A percentile compares a stretch with the other conserved stretches of the same genome.
Conservation (phyloP, 306 rosid species). For the Amphicarpaea edgeworthii region DNA sequence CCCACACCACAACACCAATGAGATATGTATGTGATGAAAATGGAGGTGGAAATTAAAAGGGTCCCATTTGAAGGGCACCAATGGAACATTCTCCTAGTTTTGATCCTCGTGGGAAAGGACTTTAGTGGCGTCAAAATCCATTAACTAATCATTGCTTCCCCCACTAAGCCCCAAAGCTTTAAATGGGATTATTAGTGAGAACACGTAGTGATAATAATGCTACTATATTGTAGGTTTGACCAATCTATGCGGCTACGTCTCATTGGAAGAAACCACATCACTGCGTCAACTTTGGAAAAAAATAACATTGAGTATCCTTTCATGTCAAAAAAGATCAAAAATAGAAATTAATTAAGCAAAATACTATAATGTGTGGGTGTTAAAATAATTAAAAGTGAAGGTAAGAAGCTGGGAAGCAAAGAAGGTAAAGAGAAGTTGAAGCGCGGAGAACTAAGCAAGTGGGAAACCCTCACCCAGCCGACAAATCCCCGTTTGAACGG, state of each 20-base stretch:
- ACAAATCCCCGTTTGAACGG: constrained; percentile 64
- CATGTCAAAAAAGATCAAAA: background rate
- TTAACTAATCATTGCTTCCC: constrained; percentile 70
- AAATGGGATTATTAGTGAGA: constrained; percentile 40
- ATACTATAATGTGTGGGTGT: background rate
- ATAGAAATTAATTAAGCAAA: background rate
- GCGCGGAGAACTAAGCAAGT: background rate
- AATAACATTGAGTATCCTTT: constrained; percentile 16
- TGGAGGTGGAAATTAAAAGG: constrained; percentile 26
- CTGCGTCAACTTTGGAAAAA: constrained; percentile 37
- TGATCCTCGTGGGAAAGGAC: constrained; percentile 51
- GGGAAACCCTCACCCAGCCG: constrained; percentile 55
- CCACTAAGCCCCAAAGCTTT: constrained; percentile 56
- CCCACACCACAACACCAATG: background rate
- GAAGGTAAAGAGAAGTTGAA: constrained; percentile 6
- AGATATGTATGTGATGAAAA: constrained; percentile 21
- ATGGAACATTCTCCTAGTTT: constrained; percentile 70
- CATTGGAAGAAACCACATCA: constrained; percentile 55
- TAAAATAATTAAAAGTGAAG: background rate
- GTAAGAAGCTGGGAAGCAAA: background rate
- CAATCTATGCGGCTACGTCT: constrained; percentile 46
- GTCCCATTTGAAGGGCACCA: constrained; percentile 61
- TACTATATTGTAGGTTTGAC: constrained; percentile 52
- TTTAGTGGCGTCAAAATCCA: constrained; percentile 66
- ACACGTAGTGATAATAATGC: constrained; percentile 17